These are phyloP conservation scores for Zygosaccharomyces bailii DNA, from an alignment of 805 yeast species.

Conservation along the genomic window DNA sequence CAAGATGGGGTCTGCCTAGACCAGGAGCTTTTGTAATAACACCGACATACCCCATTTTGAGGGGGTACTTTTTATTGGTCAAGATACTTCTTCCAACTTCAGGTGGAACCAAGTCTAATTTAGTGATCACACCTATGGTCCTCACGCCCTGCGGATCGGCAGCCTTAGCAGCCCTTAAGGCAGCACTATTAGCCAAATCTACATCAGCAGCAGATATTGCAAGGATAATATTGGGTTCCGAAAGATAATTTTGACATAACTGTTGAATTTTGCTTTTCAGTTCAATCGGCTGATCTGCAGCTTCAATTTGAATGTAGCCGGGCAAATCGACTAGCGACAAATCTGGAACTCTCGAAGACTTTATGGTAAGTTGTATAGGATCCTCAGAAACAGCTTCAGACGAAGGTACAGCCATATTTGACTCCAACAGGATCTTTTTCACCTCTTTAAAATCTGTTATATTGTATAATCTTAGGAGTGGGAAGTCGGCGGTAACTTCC, in stretches of 20 bases:
- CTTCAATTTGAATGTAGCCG: constrained; percentile 95
- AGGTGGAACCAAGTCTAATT: constrained; percentile 84
- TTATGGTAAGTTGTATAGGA: constrained; percentile 88
- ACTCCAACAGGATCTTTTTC: constrained; percentile 78
- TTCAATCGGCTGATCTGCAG: constrained; percentile 90
- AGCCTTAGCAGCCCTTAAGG: constrained; percentile 79
- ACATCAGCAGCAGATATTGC: constrained; percentile 98
- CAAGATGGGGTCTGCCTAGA: constrained; percentile 13
- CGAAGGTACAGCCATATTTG: constrained; percentile 89
- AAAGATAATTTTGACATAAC: constrained; percentile 80
- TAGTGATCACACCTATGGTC: constrained; percentile 94
- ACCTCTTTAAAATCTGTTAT: constrained; percentile 86
- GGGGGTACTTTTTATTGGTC: constrained; percentile 78
- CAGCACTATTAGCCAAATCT: constrained; percentile 93
- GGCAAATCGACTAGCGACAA: constrained; percentile 92
- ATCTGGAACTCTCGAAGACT: constrained; percentile 89
- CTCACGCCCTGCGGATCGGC: constrained; percentile 95
- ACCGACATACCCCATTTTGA: constrained; percentile 96
- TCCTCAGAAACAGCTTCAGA: constrained; percentile 85
- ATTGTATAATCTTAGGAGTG: constrained; percentile 77
- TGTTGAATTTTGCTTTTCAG: constrained; percentile 74
- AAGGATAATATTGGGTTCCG: constrained; percentile 87
- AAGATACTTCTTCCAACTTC: constrained; percentile 63
- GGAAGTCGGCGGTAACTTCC: constrained; percentile 89
- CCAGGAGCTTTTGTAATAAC: constrained; percentile 83